A percentile compares a stretch with the other conserved stretches of the same genome.
phyloP scores from a whole-genome alignment of 2,329 filamentous ascomycete species.

The Fusarium veterinarium region DNA sequence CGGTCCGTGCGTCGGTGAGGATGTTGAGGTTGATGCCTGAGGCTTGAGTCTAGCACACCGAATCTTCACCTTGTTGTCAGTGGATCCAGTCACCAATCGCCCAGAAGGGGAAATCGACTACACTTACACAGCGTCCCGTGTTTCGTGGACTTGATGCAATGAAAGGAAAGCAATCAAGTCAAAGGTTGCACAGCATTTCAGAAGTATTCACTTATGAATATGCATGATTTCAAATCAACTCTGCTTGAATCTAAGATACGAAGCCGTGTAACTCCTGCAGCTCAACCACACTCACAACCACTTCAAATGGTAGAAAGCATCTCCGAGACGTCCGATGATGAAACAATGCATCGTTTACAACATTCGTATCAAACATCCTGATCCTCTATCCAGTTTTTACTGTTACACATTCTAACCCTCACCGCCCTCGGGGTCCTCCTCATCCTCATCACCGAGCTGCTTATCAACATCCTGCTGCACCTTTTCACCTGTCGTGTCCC shows the following conservation, averaged over 20 bases:
- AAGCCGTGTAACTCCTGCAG: background rate
- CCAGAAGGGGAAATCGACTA: background rate
- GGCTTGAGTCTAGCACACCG: background rate
- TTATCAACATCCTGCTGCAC: conserved; percentile 58
- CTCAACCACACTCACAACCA: background rate
- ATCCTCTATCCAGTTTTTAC: conserved; percentile 15
- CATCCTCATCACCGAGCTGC: conserved; percentile 65
- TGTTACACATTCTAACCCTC: conserved; percentile 51
- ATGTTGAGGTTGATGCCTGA: conserved; percentile 22
- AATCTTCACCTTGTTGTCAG: background rate
- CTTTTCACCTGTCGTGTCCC: conserved; percentile 48
- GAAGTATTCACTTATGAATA: background rate
- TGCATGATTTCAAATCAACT: conserved; percentile 18
- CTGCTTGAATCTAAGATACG: background rate
- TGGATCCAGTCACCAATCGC: background rate
- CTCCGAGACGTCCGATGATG: conserved; percentile 11
- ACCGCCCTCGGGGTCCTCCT: conserved; percentile 61
- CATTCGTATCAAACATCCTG: background rate
- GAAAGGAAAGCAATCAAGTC: background rate
- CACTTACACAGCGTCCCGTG: conserved; percentile 20
- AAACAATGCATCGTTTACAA: conserved; percentile 12
- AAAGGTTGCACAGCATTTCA: background rate
- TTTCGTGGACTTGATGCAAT: background rate
- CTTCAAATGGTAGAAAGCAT: background rate
- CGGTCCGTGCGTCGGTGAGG: conserved; percentile 31